Base-by-base conservation (phyloP, 371 early-diverging fungal species). In the Mucor lusitanicus region DNA sequence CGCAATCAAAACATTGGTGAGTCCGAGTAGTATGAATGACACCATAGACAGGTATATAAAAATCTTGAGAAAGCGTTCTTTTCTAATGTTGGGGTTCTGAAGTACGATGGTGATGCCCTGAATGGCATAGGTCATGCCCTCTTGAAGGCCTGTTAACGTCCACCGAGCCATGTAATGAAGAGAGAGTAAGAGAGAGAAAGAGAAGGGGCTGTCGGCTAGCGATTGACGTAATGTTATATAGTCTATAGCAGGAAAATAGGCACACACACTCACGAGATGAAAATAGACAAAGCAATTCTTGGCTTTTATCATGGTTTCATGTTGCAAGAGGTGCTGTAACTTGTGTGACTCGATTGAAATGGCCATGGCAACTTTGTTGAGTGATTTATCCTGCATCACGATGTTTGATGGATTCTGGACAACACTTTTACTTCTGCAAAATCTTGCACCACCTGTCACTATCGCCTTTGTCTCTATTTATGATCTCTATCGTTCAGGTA, bases 81-180 rank as follows among this genome's bases (percentile, higher is more conserved):
- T 77, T 35, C 79, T 72, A 58, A 88, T 75, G 27, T 77, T 67
- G 0, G 88, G 88, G 64, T 88, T 86, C 21, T 79, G 71, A 28
- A 82, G 32, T 1, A 83, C 85, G 30, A 85, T 65, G 6, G 55
- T 46, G 44, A 84, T 80, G 9, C 88, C 88, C 61, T 82, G 64
- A 6, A 84, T 54, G 3, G 87, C 88, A 57, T 85, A 74, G n/a
- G 69, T 46, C 0, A 70, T 78, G 7, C 88, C 88, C 40, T 79
- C 77, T 40, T 67, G 42, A 19, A 83, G 62, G 6, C 80, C 79
- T 53, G 37, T 19, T 30, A 76, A 25, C 33, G 83, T 78, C 83
- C 83, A 83, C n/a, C 74, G 70, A 27, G 68, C 76, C 76, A 75
- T 74, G 0, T 12, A 4, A 25, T 50, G n/a, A 21, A 13, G 21